phyloP scores from a whole-genome alignment of 345 rosid species.

The Hibiscus syriacus region DNA sequence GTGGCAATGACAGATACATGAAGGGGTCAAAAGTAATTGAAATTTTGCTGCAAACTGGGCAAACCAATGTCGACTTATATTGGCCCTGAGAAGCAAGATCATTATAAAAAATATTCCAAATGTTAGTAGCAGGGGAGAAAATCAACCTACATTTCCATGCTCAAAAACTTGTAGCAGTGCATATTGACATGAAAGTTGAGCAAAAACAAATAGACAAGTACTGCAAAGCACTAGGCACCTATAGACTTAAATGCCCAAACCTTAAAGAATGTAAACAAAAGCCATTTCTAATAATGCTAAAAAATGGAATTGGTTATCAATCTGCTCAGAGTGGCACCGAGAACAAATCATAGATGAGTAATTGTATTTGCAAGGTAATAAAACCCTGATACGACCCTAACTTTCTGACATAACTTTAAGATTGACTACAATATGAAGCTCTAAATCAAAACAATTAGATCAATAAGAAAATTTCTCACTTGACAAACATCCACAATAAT shows the following conservation, averaged over 20 bases:
- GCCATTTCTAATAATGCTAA: neutral
- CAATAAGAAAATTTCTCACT: constrained; percentile 31
- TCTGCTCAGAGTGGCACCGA: neutral
- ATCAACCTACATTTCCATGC: neutral
- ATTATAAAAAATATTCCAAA: constrained; percentile 11
- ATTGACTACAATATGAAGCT: neutral
- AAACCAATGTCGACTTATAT: constrained; percentile 88
- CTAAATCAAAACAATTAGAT: constrained; percentile 1
- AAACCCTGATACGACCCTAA: neutral
- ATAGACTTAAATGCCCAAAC: neutral
- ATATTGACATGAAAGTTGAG: neutral
- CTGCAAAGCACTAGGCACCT: neutral
- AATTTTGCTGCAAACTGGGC: constrained; percentile 77
- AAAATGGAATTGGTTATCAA: neutral
- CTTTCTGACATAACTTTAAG: neutral
- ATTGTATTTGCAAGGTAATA: neutral
- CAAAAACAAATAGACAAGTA: neutral
- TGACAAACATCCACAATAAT: constrained; percentile 93
- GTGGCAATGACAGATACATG: constrained; percentile 89
- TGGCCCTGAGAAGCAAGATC: constrained; percentile 63
- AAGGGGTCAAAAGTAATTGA: constrained; percentile 94
- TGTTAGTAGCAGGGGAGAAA: constrained; percentile 2
- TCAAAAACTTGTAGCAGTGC: neutral
- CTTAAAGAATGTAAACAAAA: neutral
- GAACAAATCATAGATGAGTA: neutral